Evolutionary conservation across 129 eudicot species (phyloP).

Genomic region (Artemisia argyi): DNA sequence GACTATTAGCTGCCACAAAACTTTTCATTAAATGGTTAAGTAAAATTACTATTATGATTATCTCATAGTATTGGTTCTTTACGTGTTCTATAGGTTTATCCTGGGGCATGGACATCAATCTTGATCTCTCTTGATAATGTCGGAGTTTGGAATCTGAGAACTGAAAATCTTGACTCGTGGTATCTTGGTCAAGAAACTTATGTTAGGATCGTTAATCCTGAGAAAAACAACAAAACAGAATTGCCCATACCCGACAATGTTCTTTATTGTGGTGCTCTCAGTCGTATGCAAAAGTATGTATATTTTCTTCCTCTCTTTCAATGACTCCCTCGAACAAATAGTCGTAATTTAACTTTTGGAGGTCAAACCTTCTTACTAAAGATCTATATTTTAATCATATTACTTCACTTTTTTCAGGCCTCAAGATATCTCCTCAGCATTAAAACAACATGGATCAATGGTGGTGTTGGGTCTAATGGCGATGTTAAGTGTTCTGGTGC

Average conservation of each 20-base stretch:
- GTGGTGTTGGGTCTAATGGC: conserved; percentile 29
- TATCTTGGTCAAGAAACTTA: conserved; percentile 62
- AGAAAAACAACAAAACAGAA: conserved; percentile 44
- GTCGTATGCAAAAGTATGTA: conserved; percentile 40
- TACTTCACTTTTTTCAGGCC: conserved; percentile 40
- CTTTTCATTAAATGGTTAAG: too few relatives aligned
- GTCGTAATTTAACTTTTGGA: conserved; percentile 9
- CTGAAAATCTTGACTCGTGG: conserved; percentile 60
- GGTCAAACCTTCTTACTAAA: background rate
- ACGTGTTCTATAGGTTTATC: conserved; percentile 30
- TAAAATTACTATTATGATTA: too few relatives aligned
- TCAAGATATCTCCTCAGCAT: conserved; percentile 51
- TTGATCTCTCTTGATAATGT: conserved; percentile 47
- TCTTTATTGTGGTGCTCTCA: conserved; percentile 49
- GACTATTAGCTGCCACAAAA: background rate
- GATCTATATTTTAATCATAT: background rate
- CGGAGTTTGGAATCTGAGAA: conserved; percentile 56
- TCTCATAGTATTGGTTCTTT: too few relatives aligned
- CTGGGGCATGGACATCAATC: conserved; percentile 40
- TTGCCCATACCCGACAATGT: conserved; percentile 48
- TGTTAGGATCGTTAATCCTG: conserved; percentile 44
- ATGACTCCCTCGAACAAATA: background rate
- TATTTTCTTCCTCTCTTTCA: conserved; percentile 1
- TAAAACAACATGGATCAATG: conserved; percentile 29
- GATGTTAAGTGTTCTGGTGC: conserved; percentile 25